Conservation (phyloP, 2,329 filamentous ascomycete species). For the Neonectria punicea region DNA sequence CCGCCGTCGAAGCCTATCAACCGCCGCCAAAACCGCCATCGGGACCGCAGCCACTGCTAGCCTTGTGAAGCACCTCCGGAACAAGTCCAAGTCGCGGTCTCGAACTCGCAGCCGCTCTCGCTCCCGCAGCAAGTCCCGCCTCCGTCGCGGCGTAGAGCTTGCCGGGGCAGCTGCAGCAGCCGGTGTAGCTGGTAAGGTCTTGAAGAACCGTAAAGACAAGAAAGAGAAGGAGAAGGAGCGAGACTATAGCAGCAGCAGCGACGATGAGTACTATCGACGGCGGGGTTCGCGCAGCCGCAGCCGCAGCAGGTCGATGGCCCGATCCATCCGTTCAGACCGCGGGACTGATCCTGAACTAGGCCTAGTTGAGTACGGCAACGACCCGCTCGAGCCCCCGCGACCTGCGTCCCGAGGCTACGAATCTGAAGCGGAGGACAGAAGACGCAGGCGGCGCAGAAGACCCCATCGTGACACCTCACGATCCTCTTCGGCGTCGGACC, state of each 20-base stretch:
- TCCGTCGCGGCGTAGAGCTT: slow-evolving; percentile 68
- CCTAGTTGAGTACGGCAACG: slow-evolving; percentile 73
- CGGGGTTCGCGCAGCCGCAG: slow-evolving; percentile 50
- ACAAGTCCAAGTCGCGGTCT: slow-evolving; percentile 58
- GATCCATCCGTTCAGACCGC: slow-evolving; percentile 61
- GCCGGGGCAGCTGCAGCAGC: slow-evolving; percentile 69
- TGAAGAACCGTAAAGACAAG: slow-evolving; percentile 70
- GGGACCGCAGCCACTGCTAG: slow-evolving; percentile 69
- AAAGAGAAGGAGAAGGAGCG: slow-evolving; percentile 57
- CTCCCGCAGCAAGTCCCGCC: slow-evolving; percentile 58
- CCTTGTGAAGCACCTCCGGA: slow-evolving; percentile 66
- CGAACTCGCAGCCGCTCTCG: slow-evolving; percentile 37
- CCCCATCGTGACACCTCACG: slow-evolving; percentile 48
- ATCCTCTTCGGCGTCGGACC: slow-evolving; percentile 47
- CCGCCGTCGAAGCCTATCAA: slow-evolving; percentile 59
- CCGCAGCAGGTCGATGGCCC: slow-evolving; percentile 63
- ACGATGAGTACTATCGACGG: slow-evolving; percentile 50
- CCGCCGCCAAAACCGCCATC: slow-evolving; percentile 65
- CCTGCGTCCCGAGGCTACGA: slow-evolving; percentile 55
- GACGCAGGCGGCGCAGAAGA: slow-evolving; percentile 52
- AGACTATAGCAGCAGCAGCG: slow-evolving; percentile 43
- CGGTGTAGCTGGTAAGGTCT: slow-evolving; percentile 69
- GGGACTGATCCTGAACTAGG: slow-evolving; percentile 74
- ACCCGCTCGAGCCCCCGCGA: slow-evolving; percentile 60
- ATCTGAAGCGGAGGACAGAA: slow-evolving; percentile 58